A percentile compares a stretch with the other conserved stretches of the same genome.
These are phyloP conservation scores for Hypoxylon sp. DNA, from an alignment of 2,329 filamentous ascomycete genomes.

Conservation along the genomic window DNA sequence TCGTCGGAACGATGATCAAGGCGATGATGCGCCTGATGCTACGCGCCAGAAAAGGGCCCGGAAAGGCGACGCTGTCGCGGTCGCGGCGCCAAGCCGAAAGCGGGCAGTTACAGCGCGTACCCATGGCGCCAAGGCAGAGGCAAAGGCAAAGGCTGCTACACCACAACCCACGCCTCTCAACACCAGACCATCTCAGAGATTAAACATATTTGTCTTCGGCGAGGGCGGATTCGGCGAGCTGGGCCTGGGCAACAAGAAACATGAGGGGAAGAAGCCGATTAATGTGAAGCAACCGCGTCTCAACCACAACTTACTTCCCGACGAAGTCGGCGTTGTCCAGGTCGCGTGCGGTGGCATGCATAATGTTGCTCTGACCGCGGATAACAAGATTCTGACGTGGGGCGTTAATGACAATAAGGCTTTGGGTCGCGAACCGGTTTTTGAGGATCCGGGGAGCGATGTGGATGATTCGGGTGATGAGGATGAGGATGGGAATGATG, in stretches of 20 bases:
- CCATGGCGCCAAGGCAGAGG: background rate
- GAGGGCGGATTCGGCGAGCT: slow-evolving; percentile 86
- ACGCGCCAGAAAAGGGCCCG: background rate
- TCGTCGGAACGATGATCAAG: background rate
- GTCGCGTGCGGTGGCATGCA: slow-evolving; percentile 88
- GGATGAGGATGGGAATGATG: slow-evolving; percentile 49
- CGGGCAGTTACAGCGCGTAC: background rate
- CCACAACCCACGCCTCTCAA: background rate
- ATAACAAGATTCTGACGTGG: slow-evolving; percentile 88
- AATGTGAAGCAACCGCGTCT: slow-evolving; percentile 82
- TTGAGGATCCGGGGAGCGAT: slow-evolving; percentile 60
- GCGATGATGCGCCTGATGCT: background rate
- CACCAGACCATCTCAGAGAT: slow-evolving; percentile 38
- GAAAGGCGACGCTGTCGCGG: background rate
- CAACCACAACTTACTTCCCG: slow-evolving; percentile 70
- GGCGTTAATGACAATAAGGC: slow-evolving; percentile 89
- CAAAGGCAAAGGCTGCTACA: background rate
- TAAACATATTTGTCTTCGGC: slow-evolving; percentile 85
- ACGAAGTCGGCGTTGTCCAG: slow-evolving; percentile 76
- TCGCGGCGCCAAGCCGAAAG: background rate
- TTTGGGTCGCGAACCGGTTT: slow-evolving; percentile 72
- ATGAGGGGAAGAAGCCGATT: slow-evolving; percentile 70
- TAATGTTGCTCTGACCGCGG: slow-evolving; percentile 78
- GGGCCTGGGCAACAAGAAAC: slow-evolving; percentile 78
- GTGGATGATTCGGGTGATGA: slow-evolving; percentile 63